Percentiles rank a stretch among this genome's conserved stretches.
phyloP scores from a whole-genome alignment of 345 rosid genomes.

The Eucalyptus virginea region DNA sequence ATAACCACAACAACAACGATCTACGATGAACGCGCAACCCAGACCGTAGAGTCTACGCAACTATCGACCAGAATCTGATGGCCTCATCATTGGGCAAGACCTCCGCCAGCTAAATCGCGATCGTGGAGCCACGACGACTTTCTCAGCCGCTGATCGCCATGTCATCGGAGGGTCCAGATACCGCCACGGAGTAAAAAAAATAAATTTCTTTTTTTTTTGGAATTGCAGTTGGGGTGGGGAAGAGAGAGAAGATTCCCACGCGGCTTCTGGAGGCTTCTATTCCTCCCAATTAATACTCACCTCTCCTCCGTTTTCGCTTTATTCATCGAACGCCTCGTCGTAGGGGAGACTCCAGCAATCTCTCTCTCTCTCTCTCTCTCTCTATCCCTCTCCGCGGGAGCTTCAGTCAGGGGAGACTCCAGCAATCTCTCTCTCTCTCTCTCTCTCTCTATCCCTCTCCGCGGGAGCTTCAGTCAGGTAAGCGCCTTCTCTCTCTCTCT shows the following conservation, averaged over 20 bases:
- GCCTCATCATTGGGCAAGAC: neutral
- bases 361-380: neutral
- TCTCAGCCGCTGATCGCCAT: neutral
- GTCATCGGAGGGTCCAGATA: neutral
- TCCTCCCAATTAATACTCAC: neutral
- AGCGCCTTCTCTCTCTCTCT: neutral
- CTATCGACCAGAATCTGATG: neutral
- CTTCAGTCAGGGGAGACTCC: neutral
- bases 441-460: neutral
- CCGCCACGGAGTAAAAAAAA: too few species aligned
- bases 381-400: neutral
- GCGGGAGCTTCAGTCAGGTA: neutral
- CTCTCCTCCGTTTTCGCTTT: neutral
- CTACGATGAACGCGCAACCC: too few species aligned
- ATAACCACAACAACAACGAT: too few species aligned
- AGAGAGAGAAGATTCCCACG: neutral
- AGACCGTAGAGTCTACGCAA: neutral
- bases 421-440: neutral
- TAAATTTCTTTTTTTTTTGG: neutral
- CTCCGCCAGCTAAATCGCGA: neutral
- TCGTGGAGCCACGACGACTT: neutral
- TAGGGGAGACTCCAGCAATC: neutral
- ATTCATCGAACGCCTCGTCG: neutral
- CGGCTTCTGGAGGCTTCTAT: slow-evolving; percentile 10
- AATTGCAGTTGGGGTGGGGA: neutral